Evolutionary conservation across 108 stramenopile genomes (phyloP), one percentile per base, ranked within the genome.

Genomic region (Nitzschia putrida): DNA sequence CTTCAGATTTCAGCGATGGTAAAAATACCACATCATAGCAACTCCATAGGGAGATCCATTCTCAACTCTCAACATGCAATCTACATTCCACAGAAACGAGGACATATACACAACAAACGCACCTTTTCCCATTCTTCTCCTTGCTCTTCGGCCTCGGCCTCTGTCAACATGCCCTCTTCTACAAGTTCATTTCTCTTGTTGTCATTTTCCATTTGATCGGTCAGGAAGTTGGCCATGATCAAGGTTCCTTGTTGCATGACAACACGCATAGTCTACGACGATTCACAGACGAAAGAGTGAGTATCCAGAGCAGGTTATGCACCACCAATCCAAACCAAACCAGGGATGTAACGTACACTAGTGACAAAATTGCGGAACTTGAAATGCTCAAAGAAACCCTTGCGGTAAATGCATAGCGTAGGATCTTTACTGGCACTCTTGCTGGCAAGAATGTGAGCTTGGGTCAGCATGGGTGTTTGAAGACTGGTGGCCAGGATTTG

Each of bases 101-200:
- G n/a, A n/a, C n/a, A n/a, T n/a, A n/a, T n/a, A n/a, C n/a, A n/a
- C 9, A 4, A 56, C 42, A 42, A 34, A 64, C 83, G 13, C 47
- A 86, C 83, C 81, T 82, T 66, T 72, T 79, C 74, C 86, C 86
- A 87, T 73, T 82, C 69, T 26, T 82, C 75, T 9, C 73, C 68
- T 59, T 80, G 47, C 39, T 71, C 37, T 43, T 87, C 86, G 3
- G 83, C 81, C 51, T 87, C 69, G n/a, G n/a, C 14, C 45, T 75
- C 67, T 20, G 86, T 66, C 12, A 87, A 21, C 58, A 81, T 57
- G 45, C 86, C 86, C 40, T 77, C 50, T 23, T 66, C 21, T 14
- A 87, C 82, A 23, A 42, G 12, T 60, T 77, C 61, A 51, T 84
- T 80, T 22, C 77, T 68, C 20, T 63, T 66, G 53, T 73, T 58